Evolutionary conservation across 2,329 filamentous ascomycete genomes (phyloP).

Genomic region (Pestalotiopsis fici): DNA sequence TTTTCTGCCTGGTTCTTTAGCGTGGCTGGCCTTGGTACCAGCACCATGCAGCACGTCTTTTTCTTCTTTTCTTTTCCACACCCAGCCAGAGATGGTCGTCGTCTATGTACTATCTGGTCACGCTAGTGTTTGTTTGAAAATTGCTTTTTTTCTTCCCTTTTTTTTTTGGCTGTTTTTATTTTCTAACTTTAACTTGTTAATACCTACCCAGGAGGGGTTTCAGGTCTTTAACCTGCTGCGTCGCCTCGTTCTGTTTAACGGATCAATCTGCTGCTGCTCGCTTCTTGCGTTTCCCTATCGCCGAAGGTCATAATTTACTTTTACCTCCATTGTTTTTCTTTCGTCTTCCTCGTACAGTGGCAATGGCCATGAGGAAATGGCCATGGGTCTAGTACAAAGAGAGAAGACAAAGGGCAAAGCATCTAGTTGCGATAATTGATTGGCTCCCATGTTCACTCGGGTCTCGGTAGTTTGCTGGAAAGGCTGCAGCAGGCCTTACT

Average conservation of each 20-base stretch:
- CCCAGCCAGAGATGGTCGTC: background rate
- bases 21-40: no score
- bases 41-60: background rate
- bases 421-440: no score
- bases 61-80: background rate
- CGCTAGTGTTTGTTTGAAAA: background rate
- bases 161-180: background rate
- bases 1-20: no score
- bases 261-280: background rate
- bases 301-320: background rate
- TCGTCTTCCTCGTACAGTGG: background rate
- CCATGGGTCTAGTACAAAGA: no score
- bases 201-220: slow-evolving; percentile 3
- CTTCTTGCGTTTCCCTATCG: background rate
- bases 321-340: background rate
- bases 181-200: slow-evolving; percentile 6
- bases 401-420: no score
- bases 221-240: slow-evolving; percentile 6
- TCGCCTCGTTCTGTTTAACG: background rate
- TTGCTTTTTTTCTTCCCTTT: background rate
- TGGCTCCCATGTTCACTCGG: no score
- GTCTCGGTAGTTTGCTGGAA: no score
- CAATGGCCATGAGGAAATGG: no score
- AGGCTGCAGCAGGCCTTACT: no score
- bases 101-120: background rate